Base-by-base conservation (phyloP, 2,329 filamentous ascomycete genomes). In the Coniochaeta sp. region DNA sequence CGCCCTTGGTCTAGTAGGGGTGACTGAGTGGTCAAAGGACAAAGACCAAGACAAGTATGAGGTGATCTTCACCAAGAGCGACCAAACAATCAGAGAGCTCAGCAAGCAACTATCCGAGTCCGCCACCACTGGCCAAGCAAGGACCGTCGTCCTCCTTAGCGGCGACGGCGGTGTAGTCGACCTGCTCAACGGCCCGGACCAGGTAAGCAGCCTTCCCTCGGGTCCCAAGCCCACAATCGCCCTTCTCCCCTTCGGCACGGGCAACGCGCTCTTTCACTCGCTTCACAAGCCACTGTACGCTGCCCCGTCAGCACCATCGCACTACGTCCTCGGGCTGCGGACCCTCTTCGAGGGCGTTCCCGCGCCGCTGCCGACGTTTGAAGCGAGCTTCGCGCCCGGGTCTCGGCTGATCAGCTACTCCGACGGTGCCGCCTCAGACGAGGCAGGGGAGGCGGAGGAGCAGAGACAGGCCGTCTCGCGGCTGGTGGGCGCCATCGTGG, bases 131-230 rank as follows among this genome's bases (percentile, higher is more conserved):
- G 11, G n/a, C 57, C 50, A 47, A 65, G 64, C 34, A 14, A 83
- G 87, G 68, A 86, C 87, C 0, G 79, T 97, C 28, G 74, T 97
- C 33, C 81, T 98, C 14, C 79, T 97, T 6, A 93, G 89, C 57
- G 93, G 93, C 7, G 93, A 98, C 71, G 93, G 93, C 16, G 93
- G 92, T 6, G 73, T 96, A 1, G 82, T 92, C 19, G 93, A 98
- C 67, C 77, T 95, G 1, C 78, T 96, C 62, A 96, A 97, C 69
- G 83, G 82, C 2, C 78, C 72, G 28, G 69, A 72, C 12, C 65
- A 69, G 28, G 64, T 65, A 0, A 59, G 62, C 1, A 43, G 59
- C 16, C 44, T 59, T 0, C 40, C 63, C 0, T 52, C 31, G 34
- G 56, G 11, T 19, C 43, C 36, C 43, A 60, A 9, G 6, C 81